These are phyloP conservation scores for Vitis hybrid DNA, from an alignment of 177 flowering plant genomes.

Conservation along the genomic window DNA sequence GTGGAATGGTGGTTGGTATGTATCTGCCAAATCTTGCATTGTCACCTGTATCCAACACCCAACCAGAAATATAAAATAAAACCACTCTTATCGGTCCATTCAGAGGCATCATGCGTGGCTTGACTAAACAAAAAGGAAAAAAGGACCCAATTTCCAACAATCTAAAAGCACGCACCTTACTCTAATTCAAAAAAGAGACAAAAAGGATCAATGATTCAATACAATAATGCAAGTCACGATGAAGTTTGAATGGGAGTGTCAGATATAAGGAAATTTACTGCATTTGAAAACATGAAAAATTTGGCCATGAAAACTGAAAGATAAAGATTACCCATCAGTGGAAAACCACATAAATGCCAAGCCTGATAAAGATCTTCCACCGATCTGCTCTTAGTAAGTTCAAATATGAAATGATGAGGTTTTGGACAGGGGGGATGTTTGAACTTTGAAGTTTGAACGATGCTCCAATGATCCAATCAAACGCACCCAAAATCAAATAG, in stretches of 20 bases:
- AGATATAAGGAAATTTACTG: too few relatives aligned
- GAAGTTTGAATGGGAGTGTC: too few relatives aligned
- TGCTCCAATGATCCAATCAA: background rate
- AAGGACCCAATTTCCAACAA: background rate
- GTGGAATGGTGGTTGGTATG: conserved; percentile 87
- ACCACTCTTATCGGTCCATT: too few relatives aligned
- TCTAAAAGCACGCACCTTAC: too few relatives aligned
- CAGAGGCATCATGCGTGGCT: background rate
- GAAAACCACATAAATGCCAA: background rate
- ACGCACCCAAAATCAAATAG: background rate
- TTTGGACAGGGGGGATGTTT: too few relatives aligned
- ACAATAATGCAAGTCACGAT: too few relatives aligned
- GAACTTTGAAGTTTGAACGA: too few relatives aligned
- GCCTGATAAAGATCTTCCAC: conserved; percentile 3
- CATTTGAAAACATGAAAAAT: too few relatives aligned
- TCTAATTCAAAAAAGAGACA: background rate
- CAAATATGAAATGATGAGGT: too few relatives aligned
- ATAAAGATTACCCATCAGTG: background rate
- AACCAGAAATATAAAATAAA: too few relatives aligned
- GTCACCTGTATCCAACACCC: conserved; percentile 43
- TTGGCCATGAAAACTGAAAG: too few relatives aligned
- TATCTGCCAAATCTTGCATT: conserved; percentile 80
- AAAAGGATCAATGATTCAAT: background rate
- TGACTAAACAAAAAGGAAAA: background rate
- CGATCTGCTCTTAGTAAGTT: too few relatives aligned